Evolutionary conservation across 345 rosid species (phyloP), one percentile per base, ranked within the genome.

Genomic region (Brassica carinata): DNA sequence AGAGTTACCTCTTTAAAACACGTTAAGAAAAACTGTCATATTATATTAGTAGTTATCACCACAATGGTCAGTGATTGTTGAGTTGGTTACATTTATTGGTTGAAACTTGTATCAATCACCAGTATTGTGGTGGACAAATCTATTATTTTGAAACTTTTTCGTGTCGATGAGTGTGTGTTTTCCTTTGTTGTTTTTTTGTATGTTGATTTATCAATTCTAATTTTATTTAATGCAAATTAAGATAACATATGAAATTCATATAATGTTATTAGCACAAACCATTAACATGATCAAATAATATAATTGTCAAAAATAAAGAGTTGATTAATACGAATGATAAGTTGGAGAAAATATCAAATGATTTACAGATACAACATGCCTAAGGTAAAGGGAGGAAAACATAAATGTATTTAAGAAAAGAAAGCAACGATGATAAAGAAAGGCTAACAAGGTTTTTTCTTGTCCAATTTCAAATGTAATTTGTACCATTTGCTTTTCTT

Each of bases 401-500:
- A 53, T 53, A 53, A 76, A 71, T 57, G 75, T 40, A 55, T 48
- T 53, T 19, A 72, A 4, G 53, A 33, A 33, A 69, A 11, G 0
- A 7, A 36, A 26, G 8, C 13, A 36, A 58, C 59, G 26, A 19
- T 5, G 53, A 17, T 5, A 15, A 63, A 8, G 15, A 51, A 63
- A 51, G n/a, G 23, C 85, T 86, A 93, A 85, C 99, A 93, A 78
- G 94, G 88, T 84, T 96, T 96, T 87, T 93, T 88, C 90, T 92
- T 94, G 87, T 91, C 92, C 69, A 89, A 90, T 85, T 94, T 94
- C 83, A 90, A 73, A 67, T 85, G 94, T 82, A 94, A 82, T 75
- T 90, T 92, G 84, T 82, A 94, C 99, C 98, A 96, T 86, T 75
- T 93, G 89, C 90, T 96, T 83, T 88, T 96, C 94, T 84, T 91